These are phyloP conservation scores for Cyclanthera cordifolia DNA, from an alignment of 306 rosid genomes.

Conservation along the genomic window DNA sequence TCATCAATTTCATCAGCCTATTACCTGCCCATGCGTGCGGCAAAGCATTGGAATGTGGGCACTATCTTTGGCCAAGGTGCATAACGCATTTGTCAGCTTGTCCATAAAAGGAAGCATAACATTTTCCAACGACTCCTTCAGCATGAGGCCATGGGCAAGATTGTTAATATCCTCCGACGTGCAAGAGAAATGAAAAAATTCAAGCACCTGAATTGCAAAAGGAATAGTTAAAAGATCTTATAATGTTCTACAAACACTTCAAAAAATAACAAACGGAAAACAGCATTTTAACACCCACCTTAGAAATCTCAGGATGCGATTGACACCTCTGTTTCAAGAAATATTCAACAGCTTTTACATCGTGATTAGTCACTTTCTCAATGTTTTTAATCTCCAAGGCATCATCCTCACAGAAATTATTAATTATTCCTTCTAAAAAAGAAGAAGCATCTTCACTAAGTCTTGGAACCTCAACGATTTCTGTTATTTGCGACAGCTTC, in stretches of 20 bases:
- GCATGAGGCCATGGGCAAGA: conserved; percentile 81
- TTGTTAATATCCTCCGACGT: conserved; percentile 90
- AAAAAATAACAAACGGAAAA: neutral
- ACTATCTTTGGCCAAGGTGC: conserved; percentile 48
- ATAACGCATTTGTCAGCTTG: conserved; percentile 40
- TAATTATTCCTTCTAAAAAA: conserved; percentile 45
- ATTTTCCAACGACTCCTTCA: conserved; percentile 49
- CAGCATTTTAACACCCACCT: conserved; percentile 29
- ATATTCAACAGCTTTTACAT: conserved; percentile 86
- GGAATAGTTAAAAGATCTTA: neutral
- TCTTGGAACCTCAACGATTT: conserved; percentile 55
- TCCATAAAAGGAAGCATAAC: conserved; percentile 64
- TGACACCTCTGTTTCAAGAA: conserved; percentile 69
- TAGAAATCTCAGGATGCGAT: conserved; percentile 47
- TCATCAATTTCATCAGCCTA: conserved; percentile 1
- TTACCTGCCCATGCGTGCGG: conserved; percentile 88
- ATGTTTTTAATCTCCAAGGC: conserved; percentile 60
- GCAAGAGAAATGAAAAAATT: conserved; percentile 83
- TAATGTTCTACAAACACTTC: neutral
- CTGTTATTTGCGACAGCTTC: conserved; percentile 55
- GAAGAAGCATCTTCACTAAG: conserved; percentile 49
- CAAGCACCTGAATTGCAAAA: conserved; percentile 49
- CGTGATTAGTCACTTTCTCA: conserved; percentile 74
- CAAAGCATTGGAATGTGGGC: conserved; percentile 77
- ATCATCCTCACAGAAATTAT: conserved; percentile 38